Evolutionary conservation across 768 basidiomycete genomes (phyloP), one percentile per base, ranked within the genome.

Genomic region (Melanogaster broomeanus): DNA sequence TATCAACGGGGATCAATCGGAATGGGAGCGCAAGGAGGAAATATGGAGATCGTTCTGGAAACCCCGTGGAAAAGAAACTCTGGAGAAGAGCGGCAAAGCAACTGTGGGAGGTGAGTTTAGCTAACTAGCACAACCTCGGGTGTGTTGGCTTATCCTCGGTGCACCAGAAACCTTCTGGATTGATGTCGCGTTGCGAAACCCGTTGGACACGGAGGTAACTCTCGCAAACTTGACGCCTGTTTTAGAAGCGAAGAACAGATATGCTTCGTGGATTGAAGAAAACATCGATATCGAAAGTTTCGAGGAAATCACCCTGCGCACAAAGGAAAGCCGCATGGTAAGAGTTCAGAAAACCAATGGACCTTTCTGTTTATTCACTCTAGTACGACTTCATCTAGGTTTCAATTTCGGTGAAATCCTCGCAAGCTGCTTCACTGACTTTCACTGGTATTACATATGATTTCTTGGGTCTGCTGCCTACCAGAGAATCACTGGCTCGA

Each of bases 381-480:
- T 47, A 10, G 28, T 46, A 22, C 5, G 7, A 42, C 51, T 31
- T 55, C 27, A 49, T 19, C 16, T 48, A 85, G 84, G 72, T 94
- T 40, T 79, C 87, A 3, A 74, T 94, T 34, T 72, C 81, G 4
- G 66, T 93, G 30, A 83, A 76, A 49, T 77, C 78, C 21, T 75
- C 69, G 3, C 73, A 70, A 42, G 72, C 86, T 1, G 73, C 77
- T 2, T 76, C 77, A 2, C 62, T 95, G 38, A 70, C 68, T 21
- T 69, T 95, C 38, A 79, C 80, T 13, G 70, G 84, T 37, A 77
- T 78, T 34, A 74, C 73, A 38, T 92, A 87, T 56, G 67, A 83
- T 27, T 95, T 94, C 64, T 78, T 94, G 30, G 82, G 82, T 5
- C 77, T 91, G 28, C 76, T 95, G 18, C 83, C 88, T 3, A 74